Evolutionary conservation across 176 grass and related monocot species (phyloP).

Genomic region (Juncus effusus): DNA sequence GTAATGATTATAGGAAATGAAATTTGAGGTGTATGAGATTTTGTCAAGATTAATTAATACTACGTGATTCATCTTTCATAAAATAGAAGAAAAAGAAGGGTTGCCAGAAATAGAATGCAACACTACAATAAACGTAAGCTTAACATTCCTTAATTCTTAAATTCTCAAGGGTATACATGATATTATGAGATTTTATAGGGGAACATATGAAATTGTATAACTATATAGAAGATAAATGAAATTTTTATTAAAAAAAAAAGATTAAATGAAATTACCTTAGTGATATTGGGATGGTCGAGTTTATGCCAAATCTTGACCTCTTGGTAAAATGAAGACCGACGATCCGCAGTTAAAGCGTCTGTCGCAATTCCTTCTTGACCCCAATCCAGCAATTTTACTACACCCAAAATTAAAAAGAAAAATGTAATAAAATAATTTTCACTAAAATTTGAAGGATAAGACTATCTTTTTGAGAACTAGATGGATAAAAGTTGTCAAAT

Average conservation of each 20-base stretch:
- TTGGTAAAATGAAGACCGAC: conserved; percentile 69
- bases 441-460: background rate
- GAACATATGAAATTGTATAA: background rate
- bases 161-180: no score
- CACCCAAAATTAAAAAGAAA: conserved; percentile 9
- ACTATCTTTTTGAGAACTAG: background rate
- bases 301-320: conserved; percentile 85
- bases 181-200: conserved; percentile 55
- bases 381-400: conserved; percentile 91
- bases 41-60: no score
- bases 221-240: background rate
- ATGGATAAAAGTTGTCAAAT: background rate
- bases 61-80: no score
- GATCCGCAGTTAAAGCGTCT: conserved; percentile 36
- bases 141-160: conserved; percentile 57
- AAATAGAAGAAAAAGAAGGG: no score
- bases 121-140: no score
- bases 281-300: conserved; percentile 79
- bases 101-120: no score
- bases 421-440: background rate
- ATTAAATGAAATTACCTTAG: conserved; percentile 44
- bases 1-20: no score
- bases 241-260: background rate
- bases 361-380: conserved; percentile 36
- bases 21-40: no score